Percentiles rank a stretch among this genome's conserved stretches.
phyloP scores from a whole-genome alignment of 116 monocot genomes.

The Zostera marina region DNA sequence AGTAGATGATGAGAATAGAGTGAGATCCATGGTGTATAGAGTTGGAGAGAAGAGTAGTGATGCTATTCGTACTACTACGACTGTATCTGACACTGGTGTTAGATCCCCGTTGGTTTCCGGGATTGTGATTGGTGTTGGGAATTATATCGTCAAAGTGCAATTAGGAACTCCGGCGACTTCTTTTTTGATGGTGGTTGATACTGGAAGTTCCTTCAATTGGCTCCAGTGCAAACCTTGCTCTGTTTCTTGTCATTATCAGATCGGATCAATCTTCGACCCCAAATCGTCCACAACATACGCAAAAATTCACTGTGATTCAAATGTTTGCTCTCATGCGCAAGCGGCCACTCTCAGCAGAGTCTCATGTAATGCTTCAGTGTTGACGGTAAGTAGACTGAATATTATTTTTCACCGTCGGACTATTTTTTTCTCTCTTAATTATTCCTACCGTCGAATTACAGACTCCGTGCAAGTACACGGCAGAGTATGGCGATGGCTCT shows the following conservation, averaged over 20 bases:
- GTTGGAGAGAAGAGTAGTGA: constrained; percentile 4
- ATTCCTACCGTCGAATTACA: constrained; percentile 2
- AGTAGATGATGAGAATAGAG: constrained; percentile 19
- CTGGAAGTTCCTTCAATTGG: constrained; percentile 73
- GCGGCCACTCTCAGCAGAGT: neutral
- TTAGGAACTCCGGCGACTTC: constrained; percentile 40
- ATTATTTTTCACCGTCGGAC: neutral
- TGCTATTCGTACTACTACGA: too few relatives aligned
- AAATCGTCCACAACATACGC: constrained; percentile 26
- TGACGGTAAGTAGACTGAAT: neutral
- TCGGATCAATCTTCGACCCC: constrained; percentile 53
- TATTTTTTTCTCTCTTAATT: constrained; percentile 33
- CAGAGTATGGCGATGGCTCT: constrained; percentile 69
- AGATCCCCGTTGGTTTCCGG: neutral
- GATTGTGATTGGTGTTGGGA: constrained; percentile 16
- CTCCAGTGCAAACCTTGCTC: constrained; percentile 70
- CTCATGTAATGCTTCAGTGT: neutral
- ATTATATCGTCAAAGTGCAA: constrained; percentile 43
- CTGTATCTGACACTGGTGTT: too few relatives aligned
- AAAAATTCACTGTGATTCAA: neutral
- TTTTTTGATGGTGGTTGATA: constrained; percentile 60
- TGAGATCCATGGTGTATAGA: constrained; percentile 9
- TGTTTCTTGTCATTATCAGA: constrained; percentile 55
- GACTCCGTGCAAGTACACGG: constrained; percentile 48
- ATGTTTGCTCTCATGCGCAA: neutral